These are phyloP conservation scores for Camellia sinensis DNA, from an alignment of 148 eudicot species.

Conservation along the genomic window DNA sequence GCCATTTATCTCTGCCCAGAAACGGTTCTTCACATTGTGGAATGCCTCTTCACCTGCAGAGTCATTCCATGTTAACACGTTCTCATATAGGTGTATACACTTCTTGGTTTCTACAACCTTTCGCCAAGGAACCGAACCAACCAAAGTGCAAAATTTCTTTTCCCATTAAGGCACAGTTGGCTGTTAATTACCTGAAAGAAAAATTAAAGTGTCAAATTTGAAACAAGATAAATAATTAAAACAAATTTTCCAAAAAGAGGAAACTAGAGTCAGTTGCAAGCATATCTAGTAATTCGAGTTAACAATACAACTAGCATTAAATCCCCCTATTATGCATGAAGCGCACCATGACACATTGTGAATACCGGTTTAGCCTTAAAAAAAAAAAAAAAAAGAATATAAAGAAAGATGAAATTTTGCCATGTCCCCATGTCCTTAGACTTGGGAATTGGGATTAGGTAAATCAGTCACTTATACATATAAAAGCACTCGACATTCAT, in stretches of 20 bases:
- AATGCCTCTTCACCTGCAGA: slow-evolving; percentile 69
- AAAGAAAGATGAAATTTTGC: no score
- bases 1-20: slow-evolving; percentile 49
- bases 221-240: not conserved
- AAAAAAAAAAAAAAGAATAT: no score
- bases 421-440: no score
- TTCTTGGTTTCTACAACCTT: slow-evolving; percentile 48
- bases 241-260: not conserved
- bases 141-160: slow-evolving; percentile 50
- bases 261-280: not conserved
- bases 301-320: no score
- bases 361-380: no score
- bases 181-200: slow-evolving; percentile 38
- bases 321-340: no score
- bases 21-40: slow-evolving; percentile 52
- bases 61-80: slow-evolving; percentile 65
- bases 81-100: slow-evolving; percentile 38
- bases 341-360: no score
- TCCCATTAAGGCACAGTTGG: slow-evolving; percentile 54
- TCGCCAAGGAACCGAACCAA: slow-evolving; percentile 59
- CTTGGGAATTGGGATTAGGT: no score
- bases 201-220: not conserved
- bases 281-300: not conserved
- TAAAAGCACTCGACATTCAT: no score
- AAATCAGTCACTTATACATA: no score